phyloP scores from a whole-genome alignment of 2,329 filamentous ascomycete genomes.

The Pestalotiopsis sp. region DNA sequence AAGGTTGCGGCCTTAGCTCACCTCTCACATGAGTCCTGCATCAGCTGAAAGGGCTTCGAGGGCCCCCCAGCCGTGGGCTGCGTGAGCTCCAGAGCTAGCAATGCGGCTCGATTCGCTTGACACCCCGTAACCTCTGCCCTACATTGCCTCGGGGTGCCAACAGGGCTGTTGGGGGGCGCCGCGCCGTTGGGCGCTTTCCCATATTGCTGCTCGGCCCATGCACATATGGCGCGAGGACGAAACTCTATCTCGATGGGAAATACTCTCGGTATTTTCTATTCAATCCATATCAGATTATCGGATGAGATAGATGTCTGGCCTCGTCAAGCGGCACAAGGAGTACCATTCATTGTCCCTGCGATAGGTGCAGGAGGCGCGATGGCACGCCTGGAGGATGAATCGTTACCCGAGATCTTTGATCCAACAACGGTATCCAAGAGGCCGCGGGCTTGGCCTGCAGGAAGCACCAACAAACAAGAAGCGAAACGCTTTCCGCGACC shows the following conservation, averaged over 20 bases:
- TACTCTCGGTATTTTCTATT: not conserved
- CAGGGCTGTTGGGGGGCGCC: not conserved
- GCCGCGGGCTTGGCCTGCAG: not conserved
- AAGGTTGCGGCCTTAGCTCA: not conserved
- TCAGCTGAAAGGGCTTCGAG: not conserved
- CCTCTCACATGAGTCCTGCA: constrained; percentile 1
- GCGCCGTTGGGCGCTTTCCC: not conserved
- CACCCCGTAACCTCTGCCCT: not conserved
- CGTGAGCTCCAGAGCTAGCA: not conserved
- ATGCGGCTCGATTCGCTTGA: constrained; percentile 3
- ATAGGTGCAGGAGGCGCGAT: not conserved
- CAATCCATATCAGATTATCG: not conserved
- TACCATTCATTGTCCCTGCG: not conserved
- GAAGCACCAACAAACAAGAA: not conserved
- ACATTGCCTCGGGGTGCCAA: not conserved
- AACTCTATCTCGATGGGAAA: not conserved
- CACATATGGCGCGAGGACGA: not conserved
- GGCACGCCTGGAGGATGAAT: not conserved
- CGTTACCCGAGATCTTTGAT: not conserved
- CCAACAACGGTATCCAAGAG: not conserved
- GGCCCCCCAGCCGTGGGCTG: not conserved
- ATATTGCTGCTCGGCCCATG: not conserved
- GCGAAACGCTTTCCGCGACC: not conserved
- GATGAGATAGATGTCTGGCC: not conserved
- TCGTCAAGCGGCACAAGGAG: not conserved